Conservation (phyloP, 768 basidiomycete genomes). For the Auricularia sp. region DNA sequence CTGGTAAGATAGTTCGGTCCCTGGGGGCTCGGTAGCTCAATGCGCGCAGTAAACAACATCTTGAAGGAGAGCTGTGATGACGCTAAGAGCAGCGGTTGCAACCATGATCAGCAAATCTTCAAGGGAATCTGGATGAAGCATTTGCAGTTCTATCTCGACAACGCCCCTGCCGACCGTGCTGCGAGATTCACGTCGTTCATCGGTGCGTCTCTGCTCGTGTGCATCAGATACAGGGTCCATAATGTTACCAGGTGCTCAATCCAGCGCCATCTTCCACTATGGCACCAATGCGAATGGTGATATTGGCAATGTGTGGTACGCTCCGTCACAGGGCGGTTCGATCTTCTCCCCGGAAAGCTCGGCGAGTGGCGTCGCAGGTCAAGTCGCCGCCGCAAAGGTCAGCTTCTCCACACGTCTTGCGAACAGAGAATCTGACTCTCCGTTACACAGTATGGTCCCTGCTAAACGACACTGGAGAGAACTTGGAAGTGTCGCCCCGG, state of each 20-base stretch:
- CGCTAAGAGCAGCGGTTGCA: conserved; percentile 32
- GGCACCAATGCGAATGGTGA: conserved; percentile 31
- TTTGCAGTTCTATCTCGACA: conserved; percentile 40
- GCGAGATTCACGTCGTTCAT: conserved; percentile 31
- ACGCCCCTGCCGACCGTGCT: conserved; percentile 32
- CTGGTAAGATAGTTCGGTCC: conserved; percentile 8
- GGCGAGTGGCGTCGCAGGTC: conserved; percentile 22
- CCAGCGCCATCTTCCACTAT: conserved; percentile 31
- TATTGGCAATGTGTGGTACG: conserved; percentile 31
- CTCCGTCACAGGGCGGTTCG: conserved; percentile 18
- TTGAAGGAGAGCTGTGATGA: conserved; percentile 46
- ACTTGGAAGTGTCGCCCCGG: no score
- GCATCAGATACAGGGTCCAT: conserved; percentile 1
- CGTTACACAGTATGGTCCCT: not conserved
- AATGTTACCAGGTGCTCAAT: not conserved
- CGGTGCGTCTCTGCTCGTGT: conserved; percentile 24
- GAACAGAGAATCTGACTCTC: not conserved
- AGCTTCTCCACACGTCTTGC: not conserved
- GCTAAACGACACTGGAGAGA: not conserved
- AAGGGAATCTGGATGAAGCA: conserved; percentile 48
- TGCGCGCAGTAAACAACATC: conserved; percentile 22
- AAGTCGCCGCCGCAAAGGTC: conserved; percentile 21
- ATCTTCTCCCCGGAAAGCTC: conserved; percentile 22
- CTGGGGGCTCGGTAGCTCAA: no score
- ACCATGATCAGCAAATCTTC: conserved; percentile 32